These are phyloP conservation scores for Cladosporium sp. DNA, from an alignment of 2,329 filamentous ascomycete species.

Conservation along the genomic window DNA sequence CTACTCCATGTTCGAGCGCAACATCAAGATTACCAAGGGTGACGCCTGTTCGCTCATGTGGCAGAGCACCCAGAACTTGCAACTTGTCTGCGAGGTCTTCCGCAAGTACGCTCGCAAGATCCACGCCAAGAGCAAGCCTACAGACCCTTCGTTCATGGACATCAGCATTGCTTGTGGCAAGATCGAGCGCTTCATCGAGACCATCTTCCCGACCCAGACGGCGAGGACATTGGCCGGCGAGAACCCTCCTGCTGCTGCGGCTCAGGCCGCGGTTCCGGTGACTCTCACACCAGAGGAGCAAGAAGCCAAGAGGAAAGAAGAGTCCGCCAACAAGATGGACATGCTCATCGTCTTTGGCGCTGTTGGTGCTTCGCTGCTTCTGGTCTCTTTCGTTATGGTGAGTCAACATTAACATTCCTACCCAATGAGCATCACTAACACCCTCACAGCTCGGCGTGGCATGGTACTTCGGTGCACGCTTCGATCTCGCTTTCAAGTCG, in stretches of 20 bases:
- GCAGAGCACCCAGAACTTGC: slow-evolving; percentile 87
- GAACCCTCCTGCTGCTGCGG: slow-evolving; percentile 38
- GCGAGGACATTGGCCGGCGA: slow-evolving; percentile 52
- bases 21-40: slow-evolving; percentile 96
- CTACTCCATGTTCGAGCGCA: slow-evolving; percentile 76
- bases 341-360: slow-evolving; percentile 64
- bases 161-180: slow-evolving; percentile 90
- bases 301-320: slow-evolving; percentile 54
- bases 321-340: slow-evolving; percentile 55
- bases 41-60: slow-evolving; percentile 89
- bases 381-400: slow-evolving; percentile 81
- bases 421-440: slow-evolving; percentile 15
- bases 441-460: slow-evolving; percentile 67
- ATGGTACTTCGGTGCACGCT: slow-evolving; percentile 77
- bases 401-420: slow-evolving; percentile 34
- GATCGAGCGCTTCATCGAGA: slow-evolving; percentile 95
- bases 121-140: slow-evolving; percentile 89
- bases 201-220: slow-evolving; percentile 83
- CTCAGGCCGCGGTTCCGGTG: slow-evolving; percentile 50
- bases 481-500: slow-evolving; percentile 62
- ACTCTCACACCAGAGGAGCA: slow-evolving; percentile 55
- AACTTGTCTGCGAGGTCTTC: slow-evolving; percentile 79
- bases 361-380: slow-evolving; percentile 66
- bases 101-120: slow-evolving; percentile 75
- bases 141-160: slow-evolving; percentile 86